These are phyloP conservation scores for Avena eriantha DNA, from an alignment of 176 grass and related monocot genomes.

Conservation along the genomic window DNA sequence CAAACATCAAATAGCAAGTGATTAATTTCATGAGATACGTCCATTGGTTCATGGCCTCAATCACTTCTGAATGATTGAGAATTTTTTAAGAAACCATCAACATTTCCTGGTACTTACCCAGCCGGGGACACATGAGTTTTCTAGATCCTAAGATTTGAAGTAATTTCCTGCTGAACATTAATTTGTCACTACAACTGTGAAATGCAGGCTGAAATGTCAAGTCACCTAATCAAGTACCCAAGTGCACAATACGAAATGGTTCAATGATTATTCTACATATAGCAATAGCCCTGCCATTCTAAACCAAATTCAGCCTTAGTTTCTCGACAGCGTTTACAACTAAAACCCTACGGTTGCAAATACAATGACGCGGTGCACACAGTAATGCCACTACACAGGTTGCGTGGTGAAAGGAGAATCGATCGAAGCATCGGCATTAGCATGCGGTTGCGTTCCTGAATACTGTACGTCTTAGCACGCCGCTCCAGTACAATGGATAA, in stretches of 20 bases:
- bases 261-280: not conserved
- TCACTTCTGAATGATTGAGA: not conserved
- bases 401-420: not conserved
- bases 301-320: not conserved
- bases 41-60: not conserved
- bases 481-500: not conserved
- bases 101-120: not conserved
- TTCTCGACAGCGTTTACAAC: not conserved
- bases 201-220: not conserved
- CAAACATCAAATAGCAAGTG: not conserved
- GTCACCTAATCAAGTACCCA: not conserved
- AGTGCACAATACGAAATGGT: not conserved
- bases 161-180: not conserved
- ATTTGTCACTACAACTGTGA: not conserved
- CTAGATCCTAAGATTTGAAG: not conserved
- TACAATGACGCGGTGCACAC: not conserved
- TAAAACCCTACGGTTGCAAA: conserved; percentile 6
- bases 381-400: not conserved
- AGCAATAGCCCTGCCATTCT: not conserved
- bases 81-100: not conserved
- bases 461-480: not conserved
- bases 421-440: not conserved
- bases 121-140: not conserved
- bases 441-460: not conserved
- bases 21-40: not conserved